These are phyloP conservation scores for Cladosporium sp. DNA, from an alignment of 2,329 filamentous ascomycete species.

Conservation along the genomic window DNA sequence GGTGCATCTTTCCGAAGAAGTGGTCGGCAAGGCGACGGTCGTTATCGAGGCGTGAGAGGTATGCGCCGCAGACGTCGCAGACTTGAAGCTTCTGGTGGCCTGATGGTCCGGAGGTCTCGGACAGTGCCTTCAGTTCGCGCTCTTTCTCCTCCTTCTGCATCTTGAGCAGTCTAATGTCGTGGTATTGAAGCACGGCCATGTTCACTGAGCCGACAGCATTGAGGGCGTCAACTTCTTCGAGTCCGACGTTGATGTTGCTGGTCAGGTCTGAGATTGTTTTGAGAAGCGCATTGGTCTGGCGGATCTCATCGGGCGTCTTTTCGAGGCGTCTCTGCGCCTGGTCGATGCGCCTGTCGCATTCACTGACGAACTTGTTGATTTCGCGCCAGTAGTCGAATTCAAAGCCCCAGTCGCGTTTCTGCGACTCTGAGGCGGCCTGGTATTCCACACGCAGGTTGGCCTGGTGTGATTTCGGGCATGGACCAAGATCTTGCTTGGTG, in stretches of 20 bases:
- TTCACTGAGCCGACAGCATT: constrained; percentile 77
- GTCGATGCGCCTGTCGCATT: constrained; percentile 93
- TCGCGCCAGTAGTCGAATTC: constrained; percentile 96
- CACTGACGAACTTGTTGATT: constrained; percentile 93
- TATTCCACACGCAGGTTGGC: constrained; percentile 88
- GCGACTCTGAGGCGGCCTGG: constrained; percentile 63
- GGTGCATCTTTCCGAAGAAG: constrained; percentile 99
- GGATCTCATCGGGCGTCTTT: constrained; percentile 96
- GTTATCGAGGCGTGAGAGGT: constrained; percentile 87
- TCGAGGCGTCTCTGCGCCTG: constrained; percentile 82
- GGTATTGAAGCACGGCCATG: constrained; percentile 79
- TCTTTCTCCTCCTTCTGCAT: constrained; percentile 78
- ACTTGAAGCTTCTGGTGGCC: constrained; percentile 98
- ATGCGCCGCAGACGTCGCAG: constrained; percentile 96
- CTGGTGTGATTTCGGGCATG: constrained; percentile 81
- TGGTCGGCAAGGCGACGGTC: constrained; percentile 91
- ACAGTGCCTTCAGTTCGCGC: constrained; percentile 81
- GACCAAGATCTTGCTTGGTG: constrained; percentile 94
- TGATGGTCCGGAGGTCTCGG: constrained; percentile 85
- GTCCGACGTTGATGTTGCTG: constrained; percentile 71
- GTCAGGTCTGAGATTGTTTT: constrained; percentile 79
- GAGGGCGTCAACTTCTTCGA: constrained; percentile 80
- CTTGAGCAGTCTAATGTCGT: constrained; percentile 75
- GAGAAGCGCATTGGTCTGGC: constrained; percentile 85
- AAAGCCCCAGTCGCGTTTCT: constrained; percentile 77